Evolutionary conservation across 2,329 filamentous ascomycete species (phyloP), one percentile per base, ranked within the genome.

Genomic region (Aspergillus felis): DNA sequence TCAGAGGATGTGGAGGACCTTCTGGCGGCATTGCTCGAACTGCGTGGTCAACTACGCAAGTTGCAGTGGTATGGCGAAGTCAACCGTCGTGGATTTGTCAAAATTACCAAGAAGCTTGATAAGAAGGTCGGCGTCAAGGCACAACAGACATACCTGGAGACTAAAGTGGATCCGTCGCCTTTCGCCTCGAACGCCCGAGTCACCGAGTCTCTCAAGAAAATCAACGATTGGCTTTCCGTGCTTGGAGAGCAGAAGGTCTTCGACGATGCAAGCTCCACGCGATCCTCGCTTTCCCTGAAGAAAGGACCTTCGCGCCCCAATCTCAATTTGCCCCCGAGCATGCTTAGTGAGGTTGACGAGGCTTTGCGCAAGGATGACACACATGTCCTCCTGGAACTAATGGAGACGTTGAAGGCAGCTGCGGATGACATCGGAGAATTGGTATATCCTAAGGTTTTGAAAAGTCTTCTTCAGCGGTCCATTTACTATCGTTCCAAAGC

Each of bases 51-150:
- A 71, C 78, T 97, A 64, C 85, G 94, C 58, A 97, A 97, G 68
- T 80, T 99, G 53, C 90, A 96, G 74, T 97, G 92, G 92, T 99
- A 97, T 72, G 93, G 92, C 51, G 93, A 97, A 76, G 93, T 97
- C 68, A 99, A 99, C 74, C 86, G 92, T 53, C 84, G 91, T 62
- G 94, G 94, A 1, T 99, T 99, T 69, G 86, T 95, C 73, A 99
- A 99, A 79, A 99, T 99, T 74, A 96, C 94, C 53, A 99, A 99
- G 80, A 99, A 99, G 77, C 80, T 97, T 49, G 94, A 99, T 77
- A 99, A 99, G 79, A 97, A 96, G 78, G 85, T 97, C 2, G 83
- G 85, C 49, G 85, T 87, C 3, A 84, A 87, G 52, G 88, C 90
- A 0, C 92, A 97, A 78, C 87, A 90, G 71, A 85, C 87, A 57